Conservation (phyloP, 306 rosid genomes). For the Boehmeria nivea region DNA sequence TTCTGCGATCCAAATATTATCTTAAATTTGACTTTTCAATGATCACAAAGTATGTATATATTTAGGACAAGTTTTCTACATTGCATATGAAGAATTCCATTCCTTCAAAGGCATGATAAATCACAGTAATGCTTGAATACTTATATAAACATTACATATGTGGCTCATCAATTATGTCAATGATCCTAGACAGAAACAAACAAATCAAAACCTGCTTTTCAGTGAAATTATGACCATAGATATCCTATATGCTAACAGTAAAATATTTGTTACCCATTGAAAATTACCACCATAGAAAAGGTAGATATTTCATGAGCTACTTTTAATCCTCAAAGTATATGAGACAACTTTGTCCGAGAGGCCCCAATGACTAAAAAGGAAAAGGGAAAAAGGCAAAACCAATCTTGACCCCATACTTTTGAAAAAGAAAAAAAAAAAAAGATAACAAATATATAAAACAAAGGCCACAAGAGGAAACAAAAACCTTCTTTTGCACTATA, state of each 20-base stretch:
- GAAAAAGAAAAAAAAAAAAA: slow-evolving; percentile 24
- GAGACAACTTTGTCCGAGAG: slow-evolving; percentile 74
- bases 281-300: slow-evolving; percentile 39
- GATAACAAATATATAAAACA: slow-evolving; percentile 7
- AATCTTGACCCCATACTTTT: slow-evolving; percentile 76
- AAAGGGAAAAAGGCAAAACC: slow-evolving; percentile 40
- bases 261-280: slow-evolving; percentile 29
- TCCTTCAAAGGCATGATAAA: no score
- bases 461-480: no score
- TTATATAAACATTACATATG: no score
- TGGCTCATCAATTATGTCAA: background rate
- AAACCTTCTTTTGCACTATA: slow-evolving; percentile 58
- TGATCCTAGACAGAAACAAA: background rate
- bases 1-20: no score
- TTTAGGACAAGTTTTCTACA: no score
- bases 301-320: slow-evolving; percentile 38
- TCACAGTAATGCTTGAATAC: no score
- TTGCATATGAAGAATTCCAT: no score
- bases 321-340: slow-evolving; percentile 59
- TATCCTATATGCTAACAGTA: slow-evolving; percentile 24
- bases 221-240: slow-evolving; percentile 42
- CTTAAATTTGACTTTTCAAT: no score
- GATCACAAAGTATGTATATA: no score
- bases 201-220: slow-evolving; percentile 15
- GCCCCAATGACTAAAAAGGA: slow-evolving; percentile 53